Conservation (phyloP, 768 basidiomycete species). For the Lenzites betulinus region DNA sequence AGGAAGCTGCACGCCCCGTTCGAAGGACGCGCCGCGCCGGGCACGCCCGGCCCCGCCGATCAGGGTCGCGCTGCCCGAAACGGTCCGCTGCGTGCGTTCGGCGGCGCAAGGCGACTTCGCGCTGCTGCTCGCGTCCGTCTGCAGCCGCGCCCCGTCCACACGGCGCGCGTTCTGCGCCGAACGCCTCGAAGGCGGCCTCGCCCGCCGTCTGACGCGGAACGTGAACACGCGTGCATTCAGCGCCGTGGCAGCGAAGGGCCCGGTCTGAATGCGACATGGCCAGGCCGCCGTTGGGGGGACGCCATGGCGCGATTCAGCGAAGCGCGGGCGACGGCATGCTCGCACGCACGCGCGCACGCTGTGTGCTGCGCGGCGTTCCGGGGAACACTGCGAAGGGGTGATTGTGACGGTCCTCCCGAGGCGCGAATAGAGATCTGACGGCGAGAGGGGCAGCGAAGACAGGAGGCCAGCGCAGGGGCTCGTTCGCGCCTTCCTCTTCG, state of each 20-base stretch:
- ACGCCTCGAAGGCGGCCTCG: no score
- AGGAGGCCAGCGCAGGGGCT: neutral
- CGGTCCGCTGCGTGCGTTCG: neutral
- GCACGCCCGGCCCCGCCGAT: conserved; percentile 17
- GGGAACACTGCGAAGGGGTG: no score
- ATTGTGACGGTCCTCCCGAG: neutral
- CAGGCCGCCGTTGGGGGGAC: neutral
- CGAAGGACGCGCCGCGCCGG: neutral
- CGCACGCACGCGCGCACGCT: no score
- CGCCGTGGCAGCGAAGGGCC: conserved; percentile 7
- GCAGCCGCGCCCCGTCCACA: neutral
- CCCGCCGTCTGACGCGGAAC: neutral
- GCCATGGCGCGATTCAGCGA: neutral
- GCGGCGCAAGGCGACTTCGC: neutral
- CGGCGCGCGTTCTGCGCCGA: neutral
- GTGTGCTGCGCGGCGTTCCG: neutral
- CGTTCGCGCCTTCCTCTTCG: conserved; percentile 4
- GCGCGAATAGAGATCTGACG: conserved; percentile 1
- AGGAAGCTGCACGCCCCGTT: neutral
- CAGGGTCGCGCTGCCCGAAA: conserved; percentile 21
- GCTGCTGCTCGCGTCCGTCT: neutral
- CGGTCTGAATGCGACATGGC: conserved; percentile 7
- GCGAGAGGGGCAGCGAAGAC: neutral
- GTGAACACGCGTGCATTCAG: neutral
- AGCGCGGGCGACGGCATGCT: no score